Conservation (phyloP, 1,284 basidiomycete species). For the Athelia sp. region DNA sequence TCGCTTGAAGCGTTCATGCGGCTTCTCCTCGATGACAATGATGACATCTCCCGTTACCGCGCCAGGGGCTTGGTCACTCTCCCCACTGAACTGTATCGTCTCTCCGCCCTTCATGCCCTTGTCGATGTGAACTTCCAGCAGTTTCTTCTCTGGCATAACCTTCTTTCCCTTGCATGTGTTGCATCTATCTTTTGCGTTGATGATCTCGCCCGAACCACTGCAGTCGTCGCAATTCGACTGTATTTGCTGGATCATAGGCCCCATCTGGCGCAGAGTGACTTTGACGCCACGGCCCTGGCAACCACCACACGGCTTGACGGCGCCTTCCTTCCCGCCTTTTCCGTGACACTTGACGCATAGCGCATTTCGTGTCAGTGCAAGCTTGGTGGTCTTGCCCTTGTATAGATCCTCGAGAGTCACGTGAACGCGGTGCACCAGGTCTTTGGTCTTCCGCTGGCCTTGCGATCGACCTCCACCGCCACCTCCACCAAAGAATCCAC, state of each 20-base stretch:
- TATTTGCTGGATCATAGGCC: constrained; percentile 99
- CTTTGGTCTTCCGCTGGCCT: constrained; percentile 96
- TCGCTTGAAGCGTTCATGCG: constrained; percentile 87
- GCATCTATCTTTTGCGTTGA: constrained; percentile 94
- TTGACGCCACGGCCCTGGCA: constrained; percentile 94
- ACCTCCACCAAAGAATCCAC: constrained; percentile 42
- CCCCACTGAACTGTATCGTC: constrained; percentile 91
- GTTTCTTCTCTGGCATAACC: constrained; percentile 92
- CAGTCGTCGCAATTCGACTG: constrained; percentile 96
- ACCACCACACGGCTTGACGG: constrained; percentile 74
- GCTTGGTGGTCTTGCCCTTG: constrained; percentile 97
- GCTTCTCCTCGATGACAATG: constrained; percentile 96
- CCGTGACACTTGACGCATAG: constrained; percentile 94
- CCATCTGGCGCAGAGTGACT: constrained; percentile 92
- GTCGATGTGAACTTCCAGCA: constrained; percentile 98
- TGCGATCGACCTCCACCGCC: constrained; percentile 58
- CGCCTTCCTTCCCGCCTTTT: constrained; percentile 96
- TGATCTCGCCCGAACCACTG: constrained; percentile 87
- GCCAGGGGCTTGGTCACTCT: constrained; percentile 94
- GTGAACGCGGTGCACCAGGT: constrained; percentile 95
- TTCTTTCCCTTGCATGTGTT: constrained; percentile 95
- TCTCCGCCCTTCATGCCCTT: constrained; percentile 99
- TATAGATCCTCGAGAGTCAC: constrained; percentile 98
- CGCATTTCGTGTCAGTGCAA: constrained; percentile 93
- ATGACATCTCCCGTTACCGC: constrained; percentile 94